phyloP scores from a whole-genome alignment of 257 asterid species.

The Petrea volubilis region DNA sequence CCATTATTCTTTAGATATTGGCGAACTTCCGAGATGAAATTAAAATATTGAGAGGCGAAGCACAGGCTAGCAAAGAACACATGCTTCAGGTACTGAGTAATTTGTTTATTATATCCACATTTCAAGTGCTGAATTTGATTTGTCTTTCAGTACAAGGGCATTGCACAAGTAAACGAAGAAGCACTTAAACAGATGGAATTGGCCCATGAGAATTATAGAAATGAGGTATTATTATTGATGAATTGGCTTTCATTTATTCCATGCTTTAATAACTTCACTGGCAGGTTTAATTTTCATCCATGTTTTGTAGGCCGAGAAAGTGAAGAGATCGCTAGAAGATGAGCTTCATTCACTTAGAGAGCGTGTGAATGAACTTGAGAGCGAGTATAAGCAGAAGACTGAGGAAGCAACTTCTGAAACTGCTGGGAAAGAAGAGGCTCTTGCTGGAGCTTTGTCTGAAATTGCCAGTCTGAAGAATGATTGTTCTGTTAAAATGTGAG shows the following conservation, averaged over 20 bases:
- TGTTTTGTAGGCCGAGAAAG: conserved; percentile 53
- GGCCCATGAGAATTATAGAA: conserved; percentile 55
- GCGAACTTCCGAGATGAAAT: conserved; percentile 52
- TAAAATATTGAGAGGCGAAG: conserved; percentile 65
- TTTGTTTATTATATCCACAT: conserved; percentile 5
- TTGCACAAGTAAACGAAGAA: conserved; percentile 82
- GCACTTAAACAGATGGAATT: conserved; percentile 77
- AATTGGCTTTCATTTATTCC: not conserved
- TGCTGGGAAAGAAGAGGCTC: conserved; percentile 79
- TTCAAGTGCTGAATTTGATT: conserved; percentile 30
- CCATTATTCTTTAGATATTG: conserved; percentile 40
- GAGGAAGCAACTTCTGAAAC: conserved; percentile 66
- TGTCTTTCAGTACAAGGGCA: conserved; percentile 74
- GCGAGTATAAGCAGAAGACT: conserved; percentile 55
- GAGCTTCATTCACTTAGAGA: conserved; percentile 56
- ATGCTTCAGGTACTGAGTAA: conserved; percentile 68
- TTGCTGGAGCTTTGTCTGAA: conserved; percentile 64
- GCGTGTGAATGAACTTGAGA: conserved; percentile 62
- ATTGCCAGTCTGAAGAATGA: conserved; percentile 68
- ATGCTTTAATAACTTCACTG: conserved; percentile 4
- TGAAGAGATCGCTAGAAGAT: conserved; percentile 64
- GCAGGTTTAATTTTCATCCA: not conserved
- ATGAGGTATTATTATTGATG: conserved; percentile 52
- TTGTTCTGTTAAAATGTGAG: conserved; percentile 60
- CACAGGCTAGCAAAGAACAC: conserved; percentile 68